Evolutionary conservation across 2,329 filamentous ascomycete species (phyloP).

Genomic region (Chalaropsis ovoidea): DNA sequence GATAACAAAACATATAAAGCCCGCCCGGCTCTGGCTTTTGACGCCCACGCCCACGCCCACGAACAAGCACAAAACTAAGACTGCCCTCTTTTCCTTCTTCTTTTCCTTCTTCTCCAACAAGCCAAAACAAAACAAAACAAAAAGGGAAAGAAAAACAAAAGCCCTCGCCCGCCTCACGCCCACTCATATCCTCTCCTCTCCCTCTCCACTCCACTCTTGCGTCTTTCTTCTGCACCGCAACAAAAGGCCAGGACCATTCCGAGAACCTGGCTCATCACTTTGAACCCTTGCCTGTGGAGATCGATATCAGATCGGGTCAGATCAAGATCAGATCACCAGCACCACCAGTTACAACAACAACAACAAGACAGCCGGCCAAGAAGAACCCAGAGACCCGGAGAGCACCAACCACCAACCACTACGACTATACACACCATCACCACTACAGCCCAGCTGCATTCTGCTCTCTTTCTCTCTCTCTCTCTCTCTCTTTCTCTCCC

Average conservation of each 20-base stretch:
- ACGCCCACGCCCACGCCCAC: not conserved
- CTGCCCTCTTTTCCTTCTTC: not conserved
- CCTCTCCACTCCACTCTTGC: not conserved
- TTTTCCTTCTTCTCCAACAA: not conserved
- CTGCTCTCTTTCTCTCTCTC: not conserved
- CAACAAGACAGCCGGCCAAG: not conserved
- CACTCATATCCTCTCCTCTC: no score
- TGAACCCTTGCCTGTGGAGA: conserved; percentile 8
- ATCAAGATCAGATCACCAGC: not conserved
- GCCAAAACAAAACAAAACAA: not conserved
- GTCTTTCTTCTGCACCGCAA: not conserved
- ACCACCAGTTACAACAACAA: not conserved
- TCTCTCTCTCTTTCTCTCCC: not conserved
- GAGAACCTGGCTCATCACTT: not conserved
- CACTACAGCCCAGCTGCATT: no score
- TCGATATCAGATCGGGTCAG: conserved; percentile 5
- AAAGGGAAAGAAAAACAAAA: no score
- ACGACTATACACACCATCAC: no score
- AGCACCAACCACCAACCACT: no score
- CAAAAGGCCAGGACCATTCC: not conserved
- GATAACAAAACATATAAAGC: not conserved
- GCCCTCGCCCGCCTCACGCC: no score
- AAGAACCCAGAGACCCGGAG: no score
- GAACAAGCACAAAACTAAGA: not conserved
- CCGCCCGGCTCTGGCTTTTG: not conserved